Conservation (phyloP, 2,329 filamentous ascomycete genomes). For the Peltaster fructicola region DNA sequence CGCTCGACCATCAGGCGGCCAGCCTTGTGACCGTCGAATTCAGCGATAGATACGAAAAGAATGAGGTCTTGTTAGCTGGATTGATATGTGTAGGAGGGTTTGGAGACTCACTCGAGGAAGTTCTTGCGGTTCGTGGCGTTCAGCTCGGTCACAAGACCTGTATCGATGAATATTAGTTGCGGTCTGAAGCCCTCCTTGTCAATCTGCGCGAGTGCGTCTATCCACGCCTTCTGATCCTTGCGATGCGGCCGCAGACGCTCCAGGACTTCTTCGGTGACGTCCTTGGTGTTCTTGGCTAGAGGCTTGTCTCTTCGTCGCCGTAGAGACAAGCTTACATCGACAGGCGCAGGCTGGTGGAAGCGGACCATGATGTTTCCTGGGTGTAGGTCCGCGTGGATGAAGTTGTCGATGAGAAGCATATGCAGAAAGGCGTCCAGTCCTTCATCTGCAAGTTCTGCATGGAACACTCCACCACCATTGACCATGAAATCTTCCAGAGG, state of each 20-base stretch:
- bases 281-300: slow-evolving; percentile 34
- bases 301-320: slow-evolving; percentile 12
- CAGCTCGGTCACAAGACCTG: slow-evolving; percentile 83
- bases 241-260: slow-evolving; percentile 59
- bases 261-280: slow-evolving; percentile 78
- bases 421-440: slow-evolving; percentile 88
- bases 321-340: slow-evolving; percentile 34
- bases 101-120: no score
- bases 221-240: slow-evolving; percentile 49
- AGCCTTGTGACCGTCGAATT: slow-evolving; percentile 92
- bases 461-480: slow-evolving; percentile 80
- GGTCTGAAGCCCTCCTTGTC: slow-evolving; percentile 79
- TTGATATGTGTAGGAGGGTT: no score
- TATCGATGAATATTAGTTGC: slow-evolving; percentile 94
- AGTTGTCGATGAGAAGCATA: slow-evolving; percentile 95
- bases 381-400: slow-evolving; percentile 89
- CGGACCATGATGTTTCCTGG: slow-evolving; percentile 99
- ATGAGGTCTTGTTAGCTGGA: no score
- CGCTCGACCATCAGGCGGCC: slow-evolving; percentile 92
- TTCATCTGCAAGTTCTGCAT: slow-evolving; percentile 85
- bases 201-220: slow-evolving; percentile 53
- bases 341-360: slow-evolving; percentile 70
- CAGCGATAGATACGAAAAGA: slow-evolving; percentile 85
- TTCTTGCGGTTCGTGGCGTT: slow-evolving; percentile 74
- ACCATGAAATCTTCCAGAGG: slow-evolving; percentile 79